Evolutionary conservation across 306 rosid genomes (phyloP), one percentile per base, ranked within the genome.

Genomic region (Lathyrus sativus): DNA sequence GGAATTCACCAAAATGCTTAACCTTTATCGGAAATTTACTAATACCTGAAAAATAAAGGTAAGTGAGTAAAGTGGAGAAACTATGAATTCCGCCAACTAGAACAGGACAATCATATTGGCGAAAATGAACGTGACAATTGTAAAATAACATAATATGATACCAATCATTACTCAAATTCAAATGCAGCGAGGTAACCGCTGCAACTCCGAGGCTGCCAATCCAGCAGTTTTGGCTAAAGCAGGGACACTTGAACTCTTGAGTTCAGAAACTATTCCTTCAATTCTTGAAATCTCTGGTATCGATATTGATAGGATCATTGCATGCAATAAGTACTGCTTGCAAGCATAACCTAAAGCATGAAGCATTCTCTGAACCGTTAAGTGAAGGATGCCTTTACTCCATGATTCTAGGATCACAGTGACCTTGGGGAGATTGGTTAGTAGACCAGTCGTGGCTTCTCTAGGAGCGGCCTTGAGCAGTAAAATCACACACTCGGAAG

Each of bases 271-370:
- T 44, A 84, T 81, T 54, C 65, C 80, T 82, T 90, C 92, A 62
- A 84, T 84, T 79, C 87, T 87, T 66, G 91, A 84, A 70, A 93
- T 84, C 72, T 90, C 97, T 4, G 89, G 82, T 41, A 70, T 77
- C 29, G 97, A 90, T 57, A 93, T 83, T 3, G 99, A 93, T 67
- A 93, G 63, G 70, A 93, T 93, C 97, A 93, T 90, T 19, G 97
- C 96, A 39, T 88, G 89, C 65, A 81, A 71, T 45, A 90, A 62
- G 86, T 84, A 88, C 42, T 88, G 99, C 84, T 86, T 83, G 80
- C 95, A 93, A 72, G 97, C 88, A 81, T 88, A 90, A 55, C 95
- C 97, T 41, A 93, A 71, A 29, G 95, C 79, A 68, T 84, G 95
- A 43, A 93, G 85, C 85, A 88, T 74, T 74, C 97, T 81, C 71